A percentile compares a stretch with the other conserved stretches of the same genome.
Evolutionary conservation across 2,329 filamentous ascomycete genomes (phyloP).

Genomic region (Fusarium setosum): DNA sequence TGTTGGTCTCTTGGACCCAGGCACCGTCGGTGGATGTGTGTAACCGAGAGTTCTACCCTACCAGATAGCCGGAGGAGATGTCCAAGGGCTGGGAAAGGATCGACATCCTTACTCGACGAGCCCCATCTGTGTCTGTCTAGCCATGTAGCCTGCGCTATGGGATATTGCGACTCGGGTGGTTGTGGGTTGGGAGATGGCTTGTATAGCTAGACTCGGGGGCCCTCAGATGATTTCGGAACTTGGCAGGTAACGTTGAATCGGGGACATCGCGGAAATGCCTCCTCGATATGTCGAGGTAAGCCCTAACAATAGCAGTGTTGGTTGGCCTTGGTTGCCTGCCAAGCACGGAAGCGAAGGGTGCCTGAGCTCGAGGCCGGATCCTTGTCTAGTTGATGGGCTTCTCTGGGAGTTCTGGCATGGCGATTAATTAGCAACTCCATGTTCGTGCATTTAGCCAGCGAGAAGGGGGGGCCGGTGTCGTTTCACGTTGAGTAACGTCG

Average conservation of each 20-base stretch:
- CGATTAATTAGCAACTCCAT: not conserved
- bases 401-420: not conserved
- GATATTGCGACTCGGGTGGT: not conserved
- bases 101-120: not conserved
- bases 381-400: not conserved
- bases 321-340: not conserved
- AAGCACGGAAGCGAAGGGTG: not conserved
- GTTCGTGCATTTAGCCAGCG: not conserved
- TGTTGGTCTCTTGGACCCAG: not conserved
- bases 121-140: conserved; percentile 2
- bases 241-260: not conserved
- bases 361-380: not conserved
- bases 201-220: not conserved
- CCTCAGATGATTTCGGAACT: not conserved
- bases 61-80: conserved; percentile 3
- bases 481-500: not conserved
- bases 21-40: not conserved
- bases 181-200: not conserved
- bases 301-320: not conserved
- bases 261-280: conserved; percentile 4
- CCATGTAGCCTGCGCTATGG: not conserved
- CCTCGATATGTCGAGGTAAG: not conserved
- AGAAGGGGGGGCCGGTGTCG: not conserved
- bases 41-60: not conserved
- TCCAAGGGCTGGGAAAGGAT: not conserved